These are phyloP conservation scores for Picea glauca DNA, from an alignment of 75 land plant species.

Conservation along the genomic window DNA sequence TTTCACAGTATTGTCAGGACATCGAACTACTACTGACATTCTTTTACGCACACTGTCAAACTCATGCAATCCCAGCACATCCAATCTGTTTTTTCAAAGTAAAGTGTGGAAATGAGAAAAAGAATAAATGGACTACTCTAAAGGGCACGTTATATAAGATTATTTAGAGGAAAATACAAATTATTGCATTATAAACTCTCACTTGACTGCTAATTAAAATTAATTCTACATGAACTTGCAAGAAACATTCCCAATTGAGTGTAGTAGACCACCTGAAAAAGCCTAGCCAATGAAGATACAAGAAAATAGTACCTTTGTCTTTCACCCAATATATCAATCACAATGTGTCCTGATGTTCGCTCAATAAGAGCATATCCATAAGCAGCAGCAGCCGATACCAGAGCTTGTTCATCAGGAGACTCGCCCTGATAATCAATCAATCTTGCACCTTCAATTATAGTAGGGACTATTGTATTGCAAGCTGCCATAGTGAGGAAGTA, in stretches of 20 bases:
- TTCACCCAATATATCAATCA: constrained; percentile 70
- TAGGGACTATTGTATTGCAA: constrained; percentile 89
- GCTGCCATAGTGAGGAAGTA: constrained; percentile 79
- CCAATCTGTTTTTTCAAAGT: constrained; percentile 35
- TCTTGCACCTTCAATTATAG: constrained; percentile 34
- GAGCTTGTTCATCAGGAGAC: constrained; percentile 95
- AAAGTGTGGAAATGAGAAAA: not conserved
- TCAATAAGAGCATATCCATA: constrained; percentile 84
- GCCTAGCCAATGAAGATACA: not conserved
- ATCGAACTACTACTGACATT: constrained; percentile 77
- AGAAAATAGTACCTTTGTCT: constrained; percentile 34
- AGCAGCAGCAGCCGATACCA: constrained; percentile 80
- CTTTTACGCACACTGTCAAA: constrained; percentile 87
- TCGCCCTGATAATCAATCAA: constrained; percentile 79
- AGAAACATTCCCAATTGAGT: constrained; percentile 3
- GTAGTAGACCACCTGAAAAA: constrained; percentile 9
- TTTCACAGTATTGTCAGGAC: constrained; percentile 59
- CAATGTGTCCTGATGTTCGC: constrained; percentile 76
- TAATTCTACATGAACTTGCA: not conserved
- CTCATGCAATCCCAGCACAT: constrained; percentile 80
- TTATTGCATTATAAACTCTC: not conserved
- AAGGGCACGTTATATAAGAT: not conserved
- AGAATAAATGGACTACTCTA: not conserved
- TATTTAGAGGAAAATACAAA: not conserved
- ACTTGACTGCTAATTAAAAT: not conserved